Conservation (phyloP, 1,139 yeast species). For the Suhomyces bolitotheri region DNA sequence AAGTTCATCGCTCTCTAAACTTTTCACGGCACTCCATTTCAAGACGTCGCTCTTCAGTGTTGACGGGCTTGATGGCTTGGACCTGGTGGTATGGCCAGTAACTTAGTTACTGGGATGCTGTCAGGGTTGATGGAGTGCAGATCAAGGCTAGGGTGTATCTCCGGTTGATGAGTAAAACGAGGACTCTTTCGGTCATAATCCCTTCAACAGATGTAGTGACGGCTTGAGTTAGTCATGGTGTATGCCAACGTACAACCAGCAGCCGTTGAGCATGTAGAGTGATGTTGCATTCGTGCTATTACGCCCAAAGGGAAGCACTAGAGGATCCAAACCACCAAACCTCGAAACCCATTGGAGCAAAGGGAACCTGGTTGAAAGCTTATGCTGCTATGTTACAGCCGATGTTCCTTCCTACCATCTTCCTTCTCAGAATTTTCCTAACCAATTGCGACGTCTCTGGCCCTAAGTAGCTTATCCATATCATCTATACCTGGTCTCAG, state of each 20-base stretch:
- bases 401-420: too few species aligned
- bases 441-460: too few species aligned
- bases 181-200: conserved; percentile 51
- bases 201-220: conserved; percentile 34
- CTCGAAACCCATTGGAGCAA: too few species aligned
- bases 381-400: too few species aligned
- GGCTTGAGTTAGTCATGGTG: background rate
- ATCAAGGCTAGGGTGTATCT: conserved; percentile 45
- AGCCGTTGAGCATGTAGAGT: too few species aligned
- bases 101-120: conserved; percentile 12
- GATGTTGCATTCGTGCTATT: too few species aligned
- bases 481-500: too few species aligned
- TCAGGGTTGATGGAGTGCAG: conserved; percentile 24
- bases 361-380: too few species aligned
- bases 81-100: conserved; percentile 13
- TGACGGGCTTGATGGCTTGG: conserved; percentile 38
- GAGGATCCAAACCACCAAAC: too few species aligned
- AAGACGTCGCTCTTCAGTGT: conserved; percentile 35
- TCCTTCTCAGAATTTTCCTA: too few species aligned
- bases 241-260: background rate
- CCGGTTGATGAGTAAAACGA: conserved; percentile 44
- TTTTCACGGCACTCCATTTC: conserved; percentile 26
- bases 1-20: background rate
- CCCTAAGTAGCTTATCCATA: too few species aligned
- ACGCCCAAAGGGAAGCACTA: too few species aligned